Percentiles rank a stretch among this genome's conserved stretches.
Conservation (phyloP, 176 grass and related monocot species). For the Oryza meridionalis region DNA sequence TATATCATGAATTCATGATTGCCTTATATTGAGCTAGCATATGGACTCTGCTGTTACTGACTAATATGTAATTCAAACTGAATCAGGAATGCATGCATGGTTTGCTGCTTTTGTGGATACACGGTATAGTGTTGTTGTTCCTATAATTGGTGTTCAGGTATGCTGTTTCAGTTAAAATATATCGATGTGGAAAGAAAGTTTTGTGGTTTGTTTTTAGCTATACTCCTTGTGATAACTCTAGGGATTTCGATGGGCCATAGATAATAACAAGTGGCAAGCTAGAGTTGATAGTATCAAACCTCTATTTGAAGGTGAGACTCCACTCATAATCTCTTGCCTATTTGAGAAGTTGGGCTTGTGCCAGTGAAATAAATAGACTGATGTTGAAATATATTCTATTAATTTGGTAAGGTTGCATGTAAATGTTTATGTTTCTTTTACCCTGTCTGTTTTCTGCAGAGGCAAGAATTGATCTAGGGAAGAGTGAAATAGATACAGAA, state of each 20-base stretch:
- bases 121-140: conserved; percentile 72
- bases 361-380: conserved; percentile 1
- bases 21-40: conserved; percentile 30
- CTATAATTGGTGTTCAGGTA: conserved; percentile 96
- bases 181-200: neutral
- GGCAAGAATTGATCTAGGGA: conserved; percentile 75
- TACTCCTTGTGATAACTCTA: conserved; percentile 34
- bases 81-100: conserved; percentile 96
- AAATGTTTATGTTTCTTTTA: conserved; percentile 5
- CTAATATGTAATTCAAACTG: conserved; percentile 20
- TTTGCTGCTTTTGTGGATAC: conserved; percentile 79
- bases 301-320: conserved; percentile 81
- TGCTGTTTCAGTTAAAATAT: neutral
- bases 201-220: conserved; percentile 18
- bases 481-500: conserved; percentile 71
- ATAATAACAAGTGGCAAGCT: conserved; percentile 86
- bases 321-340: neutral
- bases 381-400: neutral
- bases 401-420: neutral
- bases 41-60: conserved; percentile 25
- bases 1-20: neutral
- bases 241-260: conserved; percentile 92
- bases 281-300: conserved; percentile 81
- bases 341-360: neutral
- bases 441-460: conserved; percentile 48